A percentile compares a stretch with the other conserved stretches of the same genome.
Conservation (phyloP, 1,284 basidiomycete species). For the Ganoderma sinense region DNA sequence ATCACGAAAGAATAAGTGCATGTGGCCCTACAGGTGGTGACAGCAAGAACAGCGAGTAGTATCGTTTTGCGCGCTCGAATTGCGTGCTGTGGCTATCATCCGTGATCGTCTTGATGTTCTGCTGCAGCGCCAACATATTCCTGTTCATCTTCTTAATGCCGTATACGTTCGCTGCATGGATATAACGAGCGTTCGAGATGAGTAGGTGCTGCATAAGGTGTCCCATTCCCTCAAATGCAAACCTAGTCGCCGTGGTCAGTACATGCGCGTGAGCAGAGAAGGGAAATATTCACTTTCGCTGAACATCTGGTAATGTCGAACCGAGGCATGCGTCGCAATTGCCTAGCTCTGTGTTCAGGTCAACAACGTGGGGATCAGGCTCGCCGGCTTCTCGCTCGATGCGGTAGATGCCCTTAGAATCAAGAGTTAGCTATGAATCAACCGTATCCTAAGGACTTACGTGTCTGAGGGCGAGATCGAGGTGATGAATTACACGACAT, state of each 20-base stretch:
- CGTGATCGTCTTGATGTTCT: constrained; percentile 87
- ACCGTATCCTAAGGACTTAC: constrained; percentile 47
- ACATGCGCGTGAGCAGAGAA: not conserved
- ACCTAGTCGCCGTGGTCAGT: constrained; percentile 52
- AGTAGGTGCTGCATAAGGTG: constrained; percentile 87
- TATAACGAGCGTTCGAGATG: constrained; percentile 76
- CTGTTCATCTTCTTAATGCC: constrained; percentile 91
- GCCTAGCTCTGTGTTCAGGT: constrained; percentile 86
- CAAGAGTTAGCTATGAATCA: not conserved
- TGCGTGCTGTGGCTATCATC: constrained; percentile 67
- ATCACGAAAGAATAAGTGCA: not conserved
- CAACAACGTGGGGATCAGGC: constrained; percentile 90
- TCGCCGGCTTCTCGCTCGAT: constrained; percentile 86
- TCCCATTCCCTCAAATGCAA: constrained; percentile 90
- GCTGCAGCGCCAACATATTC: constrained; percentile 93
- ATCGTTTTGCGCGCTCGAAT: constrained; percentile 80
- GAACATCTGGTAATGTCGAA: constrained; percentile 64
- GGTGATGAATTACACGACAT: constrained; percentile 84
- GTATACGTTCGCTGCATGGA: constrained; percentile 77
- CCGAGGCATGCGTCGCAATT: constrained; percentile 80
- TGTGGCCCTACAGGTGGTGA: constrained; percentile 71
- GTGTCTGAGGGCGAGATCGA: constrained; percentile 80
- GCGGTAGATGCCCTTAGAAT: constrained; percentile 78
- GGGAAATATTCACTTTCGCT: constrained; percentile 64
- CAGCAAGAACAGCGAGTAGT: constrained; percentile 82